phyloP scores from a whole-genome alignment of 345 rosid species.

The Theobroma cacao region DNA sequence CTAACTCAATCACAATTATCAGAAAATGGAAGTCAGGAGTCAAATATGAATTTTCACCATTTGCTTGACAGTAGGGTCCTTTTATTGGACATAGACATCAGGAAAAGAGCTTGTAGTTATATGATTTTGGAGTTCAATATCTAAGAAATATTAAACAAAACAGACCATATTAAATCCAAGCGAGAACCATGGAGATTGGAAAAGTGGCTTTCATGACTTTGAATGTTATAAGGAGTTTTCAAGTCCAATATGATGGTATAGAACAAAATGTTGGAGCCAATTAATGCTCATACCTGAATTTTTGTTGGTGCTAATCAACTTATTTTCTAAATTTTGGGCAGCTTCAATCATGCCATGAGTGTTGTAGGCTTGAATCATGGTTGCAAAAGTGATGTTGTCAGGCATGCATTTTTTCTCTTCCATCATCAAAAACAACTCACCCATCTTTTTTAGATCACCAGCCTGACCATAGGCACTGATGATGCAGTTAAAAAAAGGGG shows the following conservation, averaged over 20 bases:
- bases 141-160: not conserved
- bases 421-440: conserved; percentile 56
- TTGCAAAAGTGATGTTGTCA: conserved; percentile 61
- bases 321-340: conserved; percentile 52
- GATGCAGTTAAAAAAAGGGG: conserved; percentile 73
- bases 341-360: conserved; percentile 62
- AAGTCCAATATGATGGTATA: not conserved
- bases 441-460: conserved; percentile 71
- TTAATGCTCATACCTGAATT: conserved; percentile 33
- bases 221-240: not conserved
- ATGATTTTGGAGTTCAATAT: not conserved
- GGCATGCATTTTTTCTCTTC: conserved; percentile 67
- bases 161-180: not conserved
- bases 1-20: not conserved
- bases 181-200: not conserved
- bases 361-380: conserved; percentile 65
- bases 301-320: conserved; percentile 34
- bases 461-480: conserved; percentile 73
- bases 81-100: not conserved
- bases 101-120: not conserved
- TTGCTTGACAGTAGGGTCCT: not conserved
- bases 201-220: not conserved
- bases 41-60: not conserved
- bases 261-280: not conserved
- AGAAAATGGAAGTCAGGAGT: not conserved